phyloP scores from a whole-genome alignment of 2,329 filamentous ascomycete species.

The Zasmidium citrigriseum region DNA sequence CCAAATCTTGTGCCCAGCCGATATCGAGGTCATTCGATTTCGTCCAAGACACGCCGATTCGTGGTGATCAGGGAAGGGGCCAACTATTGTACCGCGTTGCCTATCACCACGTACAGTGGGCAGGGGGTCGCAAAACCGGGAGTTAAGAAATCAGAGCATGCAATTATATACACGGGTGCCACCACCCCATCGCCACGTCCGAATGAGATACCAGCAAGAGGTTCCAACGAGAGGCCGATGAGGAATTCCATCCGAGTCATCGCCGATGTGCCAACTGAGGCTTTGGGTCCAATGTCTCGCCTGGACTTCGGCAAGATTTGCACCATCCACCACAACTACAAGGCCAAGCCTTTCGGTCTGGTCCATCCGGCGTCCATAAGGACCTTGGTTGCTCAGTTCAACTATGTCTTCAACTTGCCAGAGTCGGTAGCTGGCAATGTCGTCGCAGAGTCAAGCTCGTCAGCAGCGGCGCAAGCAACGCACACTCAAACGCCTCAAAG shows the following conservation, averaged over 20 bases:
- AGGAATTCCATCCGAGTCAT: conserved; percentile 8
- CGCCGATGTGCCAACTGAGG: not conserved
- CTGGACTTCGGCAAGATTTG: conserved; percentile 11
- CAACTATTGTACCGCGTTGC: conserved; percentile 20
- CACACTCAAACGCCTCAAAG: not conserved
- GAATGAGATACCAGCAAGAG: conserved; percentile 11
- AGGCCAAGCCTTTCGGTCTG: conserved; percentile 9
- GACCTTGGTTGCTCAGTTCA: not conserved
- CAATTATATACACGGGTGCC: conserved; percentile 26
- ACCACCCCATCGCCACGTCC: not conserved
- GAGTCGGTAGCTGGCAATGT: not conserved
- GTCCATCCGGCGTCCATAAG: not conserved
- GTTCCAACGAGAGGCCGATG: not conserved
- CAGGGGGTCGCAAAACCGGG: conserved; percentile 21
- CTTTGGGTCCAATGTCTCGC: not conserved
- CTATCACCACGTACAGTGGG: conserved; percentile 25
- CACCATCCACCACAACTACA: conserved; percentile 16
- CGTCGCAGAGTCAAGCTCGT: not conserved
- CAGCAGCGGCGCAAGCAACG: not conserved
- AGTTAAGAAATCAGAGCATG: conserved; percentile 26
- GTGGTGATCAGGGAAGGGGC: conserved; percentile 24
- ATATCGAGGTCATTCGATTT: conserved; percentile 2
- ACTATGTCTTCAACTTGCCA: not conserved
- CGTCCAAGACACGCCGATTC: conserved; percentile 27
- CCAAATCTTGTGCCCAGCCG: not conserved